Base-by-base conservation (phyloP, 169 alveolate genomes). In the Babesia bovis region DNA sequence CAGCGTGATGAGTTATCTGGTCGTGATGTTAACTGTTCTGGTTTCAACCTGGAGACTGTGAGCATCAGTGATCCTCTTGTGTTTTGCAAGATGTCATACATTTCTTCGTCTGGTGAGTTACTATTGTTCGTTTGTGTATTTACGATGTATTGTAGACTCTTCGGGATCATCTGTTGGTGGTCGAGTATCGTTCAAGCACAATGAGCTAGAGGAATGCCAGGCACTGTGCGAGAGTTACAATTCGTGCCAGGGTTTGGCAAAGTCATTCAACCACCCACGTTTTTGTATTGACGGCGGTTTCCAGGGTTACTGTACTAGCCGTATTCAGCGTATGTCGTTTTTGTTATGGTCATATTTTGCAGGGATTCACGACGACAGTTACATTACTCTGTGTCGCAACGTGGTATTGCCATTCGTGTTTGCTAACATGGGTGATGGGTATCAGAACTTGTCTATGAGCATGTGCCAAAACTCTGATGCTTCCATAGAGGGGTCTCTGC, bases 281-380 rank as follows among this genome's bases (percentile, higher is more conserved):
- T 78, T 51, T 44, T 78, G 87, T 45, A 47, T 78, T 17, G 87
- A 78, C 21, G 87, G 87, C 25, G 87, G 87, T 17, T 78, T 44
- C 36, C 87, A 78, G 33, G 73, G 77, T 4, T 78, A 78, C 56
- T 78, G 87, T 56, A 78, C 53, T 19, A 52, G 61, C 26, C 49
- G 60, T 44, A 68, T 78, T 0, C 72, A 78, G 25, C 32, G 87
- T 78, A 35, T 7, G 73, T 66, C 36, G 6, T 13, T 3, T 19
- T 9, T 17, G 25, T 44, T 38, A 36, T 23, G 45, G 32, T 5
- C 44, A 66, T 3, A 13, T 4, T 7, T 38, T 41, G 26, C 71
- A 78, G 87, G 50, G 12, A 49, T 78, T 33, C 87, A 63, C 41
- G 87, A 78, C 40, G 73, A 53, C 21, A 33, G 70, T 15, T 78